These are phyloP conservation scores for Physcomitrellopsis africana DNA, from an alignment of 225 moss, liverwort and hornwort species.

Conservation along the genomic window DNA sequence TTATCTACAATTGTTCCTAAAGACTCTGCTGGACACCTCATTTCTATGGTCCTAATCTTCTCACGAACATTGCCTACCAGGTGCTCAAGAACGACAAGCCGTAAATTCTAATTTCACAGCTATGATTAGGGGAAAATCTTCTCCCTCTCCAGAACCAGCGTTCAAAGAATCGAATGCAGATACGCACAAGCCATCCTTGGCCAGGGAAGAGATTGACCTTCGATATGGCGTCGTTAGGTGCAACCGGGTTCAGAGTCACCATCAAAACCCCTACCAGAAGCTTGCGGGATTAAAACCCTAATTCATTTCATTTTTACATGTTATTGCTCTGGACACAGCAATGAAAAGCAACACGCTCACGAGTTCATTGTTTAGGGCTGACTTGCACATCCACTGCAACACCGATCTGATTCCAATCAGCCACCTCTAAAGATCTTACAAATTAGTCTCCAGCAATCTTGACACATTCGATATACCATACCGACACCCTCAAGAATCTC, in stretches of 20 bases:
- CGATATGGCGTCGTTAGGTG: conserved; percentile 38
- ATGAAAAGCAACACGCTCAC: no score
- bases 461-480: not conserved
- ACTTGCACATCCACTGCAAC: not conserved
- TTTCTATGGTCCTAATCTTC: conserved; percentile 24
- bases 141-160: not conserved
- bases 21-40: not conserved
- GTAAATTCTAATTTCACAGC: not conserved
- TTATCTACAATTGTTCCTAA: conserved; percentile 1
- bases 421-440: not conserved
- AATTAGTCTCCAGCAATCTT: not conserved
- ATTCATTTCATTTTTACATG: not conserved
- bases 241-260: conserved; percentile 38
- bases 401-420: not conserved
- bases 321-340: not conserved
- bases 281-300: conserved; percentile 8
- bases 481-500: conserved; percentile 23
- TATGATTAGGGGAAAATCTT: not conserved
- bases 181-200: conserved; percentile 17
- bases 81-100: conserved; percentile 12
- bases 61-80: conserved; percentile 3
- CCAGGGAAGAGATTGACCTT: conserved; percentile 33
- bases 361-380: no score
- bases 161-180: conserved; percentile 19
- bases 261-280: conserved; percentile 40